Evolutionary conservation across 768 basidiomycete species (phyloP).

Genomic region (Macrolepiota fuliginosa): DNA sequence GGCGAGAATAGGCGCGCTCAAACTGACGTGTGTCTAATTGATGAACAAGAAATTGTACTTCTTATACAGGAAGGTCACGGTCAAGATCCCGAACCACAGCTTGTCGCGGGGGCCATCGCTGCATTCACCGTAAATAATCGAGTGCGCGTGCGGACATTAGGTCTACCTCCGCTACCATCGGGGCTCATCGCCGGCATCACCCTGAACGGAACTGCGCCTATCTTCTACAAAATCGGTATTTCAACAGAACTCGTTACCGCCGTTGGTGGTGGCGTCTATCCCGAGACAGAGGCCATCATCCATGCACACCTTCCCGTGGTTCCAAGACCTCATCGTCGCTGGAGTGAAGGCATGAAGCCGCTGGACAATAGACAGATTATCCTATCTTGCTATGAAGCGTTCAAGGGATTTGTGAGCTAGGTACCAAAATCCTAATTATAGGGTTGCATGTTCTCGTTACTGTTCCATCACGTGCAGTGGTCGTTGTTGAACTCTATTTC

Average conservation of each 20-base stretch:
- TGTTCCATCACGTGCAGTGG: too few species aligned
- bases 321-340: slow-evolving; percentile 19
- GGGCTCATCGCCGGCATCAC: slow-evolving; percentile 26
- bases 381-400: slow-evolving; percentile 28
- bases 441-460: not conserved
- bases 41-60: slow-evolving; percentile 16
- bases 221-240: slow-evolving; percentile 28
- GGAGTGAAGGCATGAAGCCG: slow-evolving; percentile 28
- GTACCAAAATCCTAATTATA: too few species aligned
- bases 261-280: slow-evolving; percentile 19
- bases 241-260: slow-evolving; percentile 18
- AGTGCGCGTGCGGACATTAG: slow-evolving; percentile 10
- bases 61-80: slow-evolving; percentile 19
- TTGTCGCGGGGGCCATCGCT: slow-evolving; percentile 20
- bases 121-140: slow-evolving; percentile 26
- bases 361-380: slow-evolving; percentile 25
- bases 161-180: slow-evolving; percentile 16
- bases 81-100: slow-evolving; percentile 14
- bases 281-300: slow-evolving; percentile 18
- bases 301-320: slow-evolving; percentile 19
- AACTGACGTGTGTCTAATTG: slow-evolving; percentile 30
- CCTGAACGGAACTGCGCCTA: slow-evolving; percentile 27
- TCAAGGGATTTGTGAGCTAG: slow-evolving; percentile 19
- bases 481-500: too few species aligned
- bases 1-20: slow-evolving; percentile 21